Evolutionary conservation across 768 basidiomycete species (phyloP), one percentile per base, ranked within the genome.

Genomic region (Phlebiopsis gigantea): DNA sequence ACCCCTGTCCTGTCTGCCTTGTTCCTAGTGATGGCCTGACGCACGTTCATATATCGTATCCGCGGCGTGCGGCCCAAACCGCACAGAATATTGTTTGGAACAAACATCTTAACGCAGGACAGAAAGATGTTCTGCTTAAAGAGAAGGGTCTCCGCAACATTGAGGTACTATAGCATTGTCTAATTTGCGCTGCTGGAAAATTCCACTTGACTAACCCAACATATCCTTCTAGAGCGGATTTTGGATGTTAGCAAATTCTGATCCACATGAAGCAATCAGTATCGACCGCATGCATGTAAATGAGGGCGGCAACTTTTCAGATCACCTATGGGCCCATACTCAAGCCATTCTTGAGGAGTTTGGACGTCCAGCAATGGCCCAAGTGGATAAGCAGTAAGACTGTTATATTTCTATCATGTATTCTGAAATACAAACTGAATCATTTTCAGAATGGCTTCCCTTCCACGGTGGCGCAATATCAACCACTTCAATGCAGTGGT

Each of bases 191-290:
- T 12, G 9, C 26, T 22, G 19, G 10, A 12, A 34, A 30, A 25
- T 10, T 34, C n/a, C 39, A 29, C 28, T 48, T n/a, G n/a, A 30
- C 8, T 48, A 6, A n/a, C 21, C 56, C 5, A 58, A 14, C 5
- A n/a, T 1, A 34, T 47, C 30, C 2, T 49, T n/a, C 3, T 29
- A 76, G 74, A 79, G 76, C 65, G 67, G 70, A 4, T 79, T 79
- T 56, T 78, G 75, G 75, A 43, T 24, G 0, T 30, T 79, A 15
- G 39, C 24, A 17, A 29, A 65, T 55, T 74, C 71, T 5, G 72
- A 76, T 58, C 70, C 71, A 7, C 59, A 73, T 50, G 19, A 31
- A 4, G 69, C 73, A 72, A 2, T 72, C 71, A 9, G 78, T 71
- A 80, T 60, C 62, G 62, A 2, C 65, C 79, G 14, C 77, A 79